Evolutionary conservation across 2,329 filamentous ascomycete species (phyloP), one percentile per base, ranked within the genome.

Genomic region (Paracorniculantispora psalliotae): DNA sequence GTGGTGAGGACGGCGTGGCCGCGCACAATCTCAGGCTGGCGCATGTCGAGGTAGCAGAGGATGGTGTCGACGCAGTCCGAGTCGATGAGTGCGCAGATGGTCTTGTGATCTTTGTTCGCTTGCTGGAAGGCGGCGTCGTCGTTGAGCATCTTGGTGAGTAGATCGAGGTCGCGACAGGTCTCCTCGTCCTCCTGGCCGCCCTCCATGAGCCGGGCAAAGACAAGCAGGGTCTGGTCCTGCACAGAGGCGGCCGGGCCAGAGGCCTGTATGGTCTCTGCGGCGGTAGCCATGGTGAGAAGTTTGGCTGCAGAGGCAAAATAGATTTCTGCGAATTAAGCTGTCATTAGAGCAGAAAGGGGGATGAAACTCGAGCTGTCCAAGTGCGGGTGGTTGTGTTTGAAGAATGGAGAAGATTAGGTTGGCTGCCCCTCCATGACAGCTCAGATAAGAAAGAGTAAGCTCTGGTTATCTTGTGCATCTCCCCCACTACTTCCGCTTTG

Each of bases 141-240:
- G 66, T 77, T 80, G 59, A 88, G 75, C 41, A 88, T 75, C 70
- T 80, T 83, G 47, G 84, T 85, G 57, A 88, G 79, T 58, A 74
- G 72, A 64, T 83, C 81, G 48, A 88, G 75, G 61, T 85, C 80
- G 61, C 73, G 73, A 66, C 82, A 86, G 13, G 84, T 88, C 64
- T 90, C 86, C 59, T 86, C 84, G 68, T 90, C 90, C 66, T 96
- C 91, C 67, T 92, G 85, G 56, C 91, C 92, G 47, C 91, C 91
- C 71, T 96, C 91, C 87, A 97, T 96, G 66, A 97, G 79, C 67
- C 90, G 89, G 25, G 92, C 92, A 64, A 97, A 85, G 65, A 93
- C 86, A 59, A 96, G 83, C 67, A 88, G 83, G 59, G 89, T 88
- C 67, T 88, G 79, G 68, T 90, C 87, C 65, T 82, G 75, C 75